These are phyloP conservation scores for Bolboschoenus planiculmis DNA, from an alignment of 176 grass and related monocot genomes.

Conservation along the genomic window DNA sequence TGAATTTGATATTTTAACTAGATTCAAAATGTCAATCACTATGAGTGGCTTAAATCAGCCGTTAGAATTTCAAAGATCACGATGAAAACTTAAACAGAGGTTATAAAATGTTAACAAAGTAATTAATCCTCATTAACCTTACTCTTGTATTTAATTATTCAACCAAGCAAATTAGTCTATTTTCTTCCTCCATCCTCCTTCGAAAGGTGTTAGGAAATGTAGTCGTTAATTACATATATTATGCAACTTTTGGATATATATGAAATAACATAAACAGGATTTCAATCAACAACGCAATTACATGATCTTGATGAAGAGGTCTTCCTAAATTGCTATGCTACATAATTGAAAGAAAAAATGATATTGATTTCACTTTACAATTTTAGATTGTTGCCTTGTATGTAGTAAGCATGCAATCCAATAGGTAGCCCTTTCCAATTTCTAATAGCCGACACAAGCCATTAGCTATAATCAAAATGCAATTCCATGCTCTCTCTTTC, in stretches of 20 bases:
- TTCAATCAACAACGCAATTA: not conserved
- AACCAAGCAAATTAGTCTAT: not conserved
- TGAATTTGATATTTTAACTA: not conserved
- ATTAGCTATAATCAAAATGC: conserved; percentile 12
- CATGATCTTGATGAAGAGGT: not conserved
- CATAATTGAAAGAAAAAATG: not conserved
- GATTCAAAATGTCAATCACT: not conserved
- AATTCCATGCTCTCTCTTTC: not conserved
- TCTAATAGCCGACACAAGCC: not conserved
- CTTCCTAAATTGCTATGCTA: not conserved
- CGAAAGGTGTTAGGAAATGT: not conserved
- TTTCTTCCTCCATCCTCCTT: not conserved
- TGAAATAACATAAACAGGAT: not conserved
- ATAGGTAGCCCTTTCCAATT: not conserved
- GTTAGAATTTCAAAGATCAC: not conserved
- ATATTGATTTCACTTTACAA: not conserved
- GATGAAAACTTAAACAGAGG: not conserved
- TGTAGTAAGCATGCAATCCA: too few species aligned
- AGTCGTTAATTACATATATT: not conserved
- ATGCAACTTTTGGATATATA: not conserved
- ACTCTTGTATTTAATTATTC: not conserved
- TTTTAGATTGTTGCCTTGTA: not conserved
- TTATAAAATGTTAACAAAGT: not conserved
- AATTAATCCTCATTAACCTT: not conserved
- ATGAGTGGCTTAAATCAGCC: not conserved